These are phyloP conservation scores for Rutstroemia sp. DNA, from an alignment of 2,329 filamentous ascomycete species.

Conservation along the genomic window DNA sequence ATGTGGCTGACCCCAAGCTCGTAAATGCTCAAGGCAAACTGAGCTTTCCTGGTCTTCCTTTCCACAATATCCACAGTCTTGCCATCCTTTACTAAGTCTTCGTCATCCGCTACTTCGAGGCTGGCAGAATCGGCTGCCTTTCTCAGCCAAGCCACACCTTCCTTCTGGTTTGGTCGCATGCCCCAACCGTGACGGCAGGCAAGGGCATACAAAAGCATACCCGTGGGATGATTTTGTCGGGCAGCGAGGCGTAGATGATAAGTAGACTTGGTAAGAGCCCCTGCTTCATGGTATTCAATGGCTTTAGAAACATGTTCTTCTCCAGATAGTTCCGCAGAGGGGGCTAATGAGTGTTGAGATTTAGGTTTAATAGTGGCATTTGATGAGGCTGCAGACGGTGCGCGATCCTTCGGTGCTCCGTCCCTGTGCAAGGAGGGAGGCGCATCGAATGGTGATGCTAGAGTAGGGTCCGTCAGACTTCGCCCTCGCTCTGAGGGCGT, in stretches of 20 bases:
- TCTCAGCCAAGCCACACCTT: conserved; percentile 86
- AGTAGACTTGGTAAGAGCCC: conserved; percentile 84
- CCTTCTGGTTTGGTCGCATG: conserved; percentile 83
- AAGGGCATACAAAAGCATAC: conserved; percentile 91
- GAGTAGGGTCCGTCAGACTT: conserved; percentile 36
- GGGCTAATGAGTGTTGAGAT: conserved; percentile 43
- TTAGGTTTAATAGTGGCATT: conserved; percentile 32
- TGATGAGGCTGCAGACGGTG: conserved; percentile 21
- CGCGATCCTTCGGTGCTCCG: conserved; percentile 30
- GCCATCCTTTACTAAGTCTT: conserved; percentile 56
- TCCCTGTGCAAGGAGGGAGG: conserved; percentile 26
- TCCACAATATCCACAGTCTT: conserved; percentile 59
- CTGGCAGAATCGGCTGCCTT: conserved; percentile 82
- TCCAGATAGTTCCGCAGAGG: conserved; percentile 62
- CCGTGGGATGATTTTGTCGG: conserved; percentile 76
- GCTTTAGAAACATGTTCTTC: conserved; percentile 89
- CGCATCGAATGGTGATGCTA: conserved; percentile 22
- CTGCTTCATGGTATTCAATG: conserved; percentile 82
- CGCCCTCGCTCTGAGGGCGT: conserved; percentile 36
- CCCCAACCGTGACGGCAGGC: conserved; percentile 97
- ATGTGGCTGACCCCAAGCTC: conserved; percentile 94
- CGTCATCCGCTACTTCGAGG: conserved; percentile 76
- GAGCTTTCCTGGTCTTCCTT: conserved; percentile 77
- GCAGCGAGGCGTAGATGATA: conserved; percentile 92
- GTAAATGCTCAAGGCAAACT: conserved; percentile 93